Evolutionary conservation across 2,329 filamentous ascomycete species (phyloP).

Genomic region (Nothophoma quercina): DNA sequence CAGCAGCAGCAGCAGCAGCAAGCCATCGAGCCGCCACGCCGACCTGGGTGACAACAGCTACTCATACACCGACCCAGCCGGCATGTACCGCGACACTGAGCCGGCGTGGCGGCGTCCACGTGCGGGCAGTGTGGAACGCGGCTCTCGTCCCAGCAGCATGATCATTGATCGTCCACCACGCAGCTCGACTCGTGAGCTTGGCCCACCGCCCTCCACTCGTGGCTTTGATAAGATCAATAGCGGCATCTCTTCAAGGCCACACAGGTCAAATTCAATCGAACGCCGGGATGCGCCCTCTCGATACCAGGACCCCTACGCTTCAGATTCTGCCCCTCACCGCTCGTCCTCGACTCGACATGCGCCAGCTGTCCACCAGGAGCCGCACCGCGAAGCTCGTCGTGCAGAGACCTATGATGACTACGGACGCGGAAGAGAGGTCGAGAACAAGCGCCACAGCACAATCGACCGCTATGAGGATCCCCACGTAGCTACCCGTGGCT

Average conservation of each 20-base stretch:
- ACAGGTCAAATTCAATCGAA: slow-evolving; percentile 43
- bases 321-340: slow-evolving; percentile 37
- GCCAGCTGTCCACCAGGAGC: slow-evolving; percentile 58
- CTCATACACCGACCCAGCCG: slow-evolving; percentile 59
- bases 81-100: slow-evolving; percentile 61
- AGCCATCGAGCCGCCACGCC: slow-evolving; percentile 33
- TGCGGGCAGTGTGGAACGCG: slow-evolving; percentile 56
- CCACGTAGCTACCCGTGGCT: slow-evolving; percentile 56
- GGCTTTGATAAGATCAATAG: slow-evolving; percentile 73
- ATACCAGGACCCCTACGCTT: slow-evolving; percentile 49
- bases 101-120: slow-evolving; percentile 56
- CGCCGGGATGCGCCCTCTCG: slow-evolving; percentile 41
- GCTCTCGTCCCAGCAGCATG: slow-evolving; percentile 55
- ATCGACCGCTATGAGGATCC: slow-evolving; percentile 49
- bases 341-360: slow-evolving; percentile 53
- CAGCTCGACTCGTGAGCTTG: slow-evolving; percentile 47
- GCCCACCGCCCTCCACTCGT: slow-evolving; percentile 72
- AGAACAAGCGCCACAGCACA: slow-evolving; percentile 46
- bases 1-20: slow-evolving; percentile 24
- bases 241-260: slow-evolving; percentile 29
- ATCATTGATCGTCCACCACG: slow-evolving; percentile 49
- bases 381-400: slow-evolving; percentile 50
- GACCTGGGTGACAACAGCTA: slow-evolving; percentile 54
- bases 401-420: slow-evolving; percentile 53
- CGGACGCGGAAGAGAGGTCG: slow-evolving; percentile 50